A percentile compares a stretch with the other conserved stretches of the same genome.
These are phyloP conservation scores for Hansenula sp. DNA, from an alignment of 1,139 yeast species.

Conservation along the genomic window DNA sequence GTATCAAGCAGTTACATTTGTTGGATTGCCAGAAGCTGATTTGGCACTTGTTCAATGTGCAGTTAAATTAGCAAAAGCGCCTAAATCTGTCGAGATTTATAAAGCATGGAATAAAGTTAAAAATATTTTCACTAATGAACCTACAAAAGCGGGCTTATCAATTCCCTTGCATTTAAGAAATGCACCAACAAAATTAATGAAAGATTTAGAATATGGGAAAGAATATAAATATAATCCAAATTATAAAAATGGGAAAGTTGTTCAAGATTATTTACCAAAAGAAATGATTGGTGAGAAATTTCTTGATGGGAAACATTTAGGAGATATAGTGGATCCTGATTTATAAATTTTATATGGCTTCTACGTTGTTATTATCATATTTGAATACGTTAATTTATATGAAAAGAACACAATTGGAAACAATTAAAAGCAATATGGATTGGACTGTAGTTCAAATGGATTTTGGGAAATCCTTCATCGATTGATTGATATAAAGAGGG, in stretches of 20 bases:
- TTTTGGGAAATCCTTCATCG: no score
- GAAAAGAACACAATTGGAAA: neutral
- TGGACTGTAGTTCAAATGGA: no score
- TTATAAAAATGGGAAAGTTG: conserved; percentile 65
- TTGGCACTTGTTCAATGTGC: conserved; percentile 89
- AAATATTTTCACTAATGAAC: conserved; percentile 50
- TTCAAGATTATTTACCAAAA: conserved; percentile 67
- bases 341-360: conserved; percentile 6
- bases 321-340: conserved; percentile 33
- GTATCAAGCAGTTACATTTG: conserved; percentile 80
- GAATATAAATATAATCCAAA: conserved; percentile 88
- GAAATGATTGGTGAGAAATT: conserved; percentile 32
- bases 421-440: no score
- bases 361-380: neutral
- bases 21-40: conserved; percentile 98
- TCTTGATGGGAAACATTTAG: conserved; percentile 40
- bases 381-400: neutral
- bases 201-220: conserved; percentile 79
- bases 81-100: conserved; percentile 82
- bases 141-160: conserved; percentile 53
- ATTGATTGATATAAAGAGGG: no score
- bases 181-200: conserved; percentile 91
- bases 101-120: conserved; percentile 73
- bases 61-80: conserved; percentile 78
- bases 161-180: conserved; percentile 83